These are phyloP conservation scores for Bromus sterilis DNA, from an alignment of 176 grass and related monocot species.

Conservation along the genomic window DNA sequence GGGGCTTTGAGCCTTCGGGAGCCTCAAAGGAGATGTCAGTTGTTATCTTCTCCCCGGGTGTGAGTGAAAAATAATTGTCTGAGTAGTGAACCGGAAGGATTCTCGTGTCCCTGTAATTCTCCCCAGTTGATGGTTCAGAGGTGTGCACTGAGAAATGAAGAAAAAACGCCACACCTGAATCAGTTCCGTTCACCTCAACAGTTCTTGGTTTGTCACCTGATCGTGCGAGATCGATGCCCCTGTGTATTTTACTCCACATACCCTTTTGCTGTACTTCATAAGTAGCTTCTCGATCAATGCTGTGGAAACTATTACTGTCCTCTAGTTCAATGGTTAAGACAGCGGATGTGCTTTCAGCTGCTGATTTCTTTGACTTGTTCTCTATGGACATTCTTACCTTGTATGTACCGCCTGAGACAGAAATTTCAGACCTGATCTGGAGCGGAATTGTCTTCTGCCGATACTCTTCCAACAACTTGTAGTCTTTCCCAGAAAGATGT, in stretches of 20 bases:
- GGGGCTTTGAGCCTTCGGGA: conserved; percentile 49
- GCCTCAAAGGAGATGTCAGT: conserved; percentile 62
- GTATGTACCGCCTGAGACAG: conserved; percentile 43
- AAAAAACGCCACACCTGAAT: conserved; percentile 81
- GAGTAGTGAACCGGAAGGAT: conserved; percentile 95
- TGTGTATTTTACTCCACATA: conserved; percentile 39
- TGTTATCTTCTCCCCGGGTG: conserved; percentile 62
- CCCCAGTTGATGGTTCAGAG: conserved; percentile 17
- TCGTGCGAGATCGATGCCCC: conserved; percentile 1
- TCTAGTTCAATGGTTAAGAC: neutral
- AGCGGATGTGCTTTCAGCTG: neutral
- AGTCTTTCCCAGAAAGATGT: conserved; percentile 76
- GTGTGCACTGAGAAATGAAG: conserved; percentile 82
- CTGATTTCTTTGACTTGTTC: conserved; percentile 57
- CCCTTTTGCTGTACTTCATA: conserved; percentile 1
- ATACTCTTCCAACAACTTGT: conserved; percentile 62
- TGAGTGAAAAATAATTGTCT: conserved; percentile 80
- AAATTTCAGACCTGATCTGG: conserved; percentile 55
- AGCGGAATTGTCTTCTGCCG: conserved; percentile 59
- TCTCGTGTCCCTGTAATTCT: conserved; percentile 59
- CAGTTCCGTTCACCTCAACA: conserved; percentile 41
- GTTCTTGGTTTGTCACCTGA: conserved; percentile 8
- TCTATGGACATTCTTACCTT: conserved; percentile 55
- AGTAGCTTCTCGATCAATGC: neutral
- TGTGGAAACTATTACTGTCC: conserved; percentile 1